Conservation (phyloP, 345 rosid genomes). For the Lepidium aucheri region DNA sequence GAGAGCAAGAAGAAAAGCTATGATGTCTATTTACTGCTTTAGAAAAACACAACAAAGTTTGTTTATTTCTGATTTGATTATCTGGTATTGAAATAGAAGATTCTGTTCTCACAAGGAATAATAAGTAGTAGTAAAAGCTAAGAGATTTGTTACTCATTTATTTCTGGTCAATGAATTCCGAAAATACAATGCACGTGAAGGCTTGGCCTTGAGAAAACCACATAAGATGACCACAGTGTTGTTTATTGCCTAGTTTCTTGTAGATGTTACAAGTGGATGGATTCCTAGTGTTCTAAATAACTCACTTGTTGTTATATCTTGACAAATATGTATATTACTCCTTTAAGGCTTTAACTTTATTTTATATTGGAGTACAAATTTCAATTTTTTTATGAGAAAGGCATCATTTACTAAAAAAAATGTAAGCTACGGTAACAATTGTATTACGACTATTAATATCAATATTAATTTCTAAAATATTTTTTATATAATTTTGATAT, state of each 20-base stretch:
- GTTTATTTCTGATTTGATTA: conserved; percentile 5
- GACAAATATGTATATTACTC: too few relatives aligned
- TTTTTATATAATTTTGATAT: too few relatives aligned
- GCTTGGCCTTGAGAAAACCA: background rate
- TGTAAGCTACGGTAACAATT: too few relatives aligned
- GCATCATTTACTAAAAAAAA: too few relatives aligned
- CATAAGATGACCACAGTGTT: conserved; percentile 1
- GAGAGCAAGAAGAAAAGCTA: conserved; percentile 5
- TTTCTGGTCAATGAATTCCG: background rate
- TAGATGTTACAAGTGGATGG: conserved; percentile 15
- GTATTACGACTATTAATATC: too few relatives aligned
- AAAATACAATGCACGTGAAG: background rate
- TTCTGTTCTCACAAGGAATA: conserved; percentile 20
- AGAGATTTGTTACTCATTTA: background rate
- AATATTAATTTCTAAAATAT: too few relatives aligned
- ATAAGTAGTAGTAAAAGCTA: background rate
- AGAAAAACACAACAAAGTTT: too few relatives aligned
- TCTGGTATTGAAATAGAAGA: conserved; percentile 14
- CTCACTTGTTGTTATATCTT: background rate
- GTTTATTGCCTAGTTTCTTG: background rate
- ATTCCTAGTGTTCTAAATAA: background rate
- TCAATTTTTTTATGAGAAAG: too few relatives aligned
- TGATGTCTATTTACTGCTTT: conserved; percentile 11
- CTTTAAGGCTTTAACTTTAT: too few relatives aligned
- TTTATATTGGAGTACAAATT: too few relatives aligned